Evolutionary conservation across 495 filamentous ascomycete species (phyloP), one percentile per base, ranked within the genome.

Genomic region (Aspergillus ellipticus): DNA sequence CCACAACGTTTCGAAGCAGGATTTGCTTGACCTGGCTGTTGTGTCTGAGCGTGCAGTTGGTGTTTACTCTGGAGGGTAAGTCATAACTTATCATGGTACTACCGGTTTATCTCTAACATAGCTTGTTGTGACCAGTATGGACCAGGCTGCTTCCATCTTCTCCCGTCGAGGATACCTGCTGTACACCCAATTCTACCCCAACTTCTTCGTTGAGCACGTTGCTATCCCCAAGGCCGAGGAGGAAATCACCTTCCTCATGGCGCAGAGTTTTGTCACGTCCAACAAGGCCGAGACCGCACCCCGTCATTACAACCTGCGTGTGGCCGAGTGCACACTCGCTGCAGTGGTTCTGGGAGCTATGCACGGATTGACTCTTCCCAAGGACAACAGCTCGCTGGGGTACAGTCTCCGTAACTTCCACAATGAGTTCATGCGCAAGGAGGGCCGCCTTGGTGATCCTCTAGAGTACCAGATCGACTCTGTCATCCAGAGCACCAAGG

Each of bases 121-220:
- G 8, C 19, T 29, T 47, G 22, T 48, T 15, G 15, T 22, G 2
- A 5, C 50, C 17, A 76, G 74, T 21, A 97, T 98, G 94, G 94
- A 98, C 69, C 95, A 98, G 73, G 87, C 91, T n/a, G 94, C 94
- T 22, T 96, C 92, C 4, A 92, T 98, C 57, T 94, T 98, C 70
- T 89, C 90, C 2, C 76, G 87, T 62, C 82, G 85, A 49, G 94
- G 90, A 52, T 91, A 85, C 53, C 90, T 94, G 21, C 82, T 96
- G 33, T 91, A 94, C 67, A 93, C 96, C 53, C 89, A 86, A 42
- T 97, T 98, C 78, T 85, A 82, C 51, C 94, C 95, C 3, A 74
- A 73, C n/a, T 85, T 97, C 45, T 74, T 77, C 26, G 92, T 83
- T 21, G 77, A 85, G 33, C 85, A 91, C 16, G 85, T 97, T 42